Evolutionary conservation across 192 early-diverging fungal species (phyloP).

Genomic region (Umbelopsis sp.): DNA sequence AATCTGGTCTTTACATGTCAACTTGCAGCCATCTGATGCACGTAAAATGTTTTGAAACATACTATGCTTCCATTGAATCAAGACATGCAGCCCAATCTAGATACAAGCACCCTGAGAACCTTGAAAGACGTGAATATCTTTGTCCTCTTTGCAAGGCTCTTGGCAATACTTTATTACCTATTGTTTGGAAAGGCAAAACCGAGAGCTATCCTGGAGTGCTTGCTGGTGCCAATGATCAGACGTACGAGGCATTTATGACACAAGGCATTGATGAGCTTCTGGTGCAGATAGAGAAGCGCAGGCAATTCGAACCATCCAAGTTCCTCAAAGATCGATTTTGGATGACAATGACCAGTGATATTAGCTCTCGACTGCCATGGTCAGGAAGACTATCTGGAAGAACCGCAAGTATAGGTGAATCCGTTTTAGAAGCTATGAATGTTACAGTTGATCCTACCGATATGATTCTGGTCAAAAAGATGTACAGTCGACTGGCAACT

Average conservation of each 20-base stretch:
- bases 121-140: conserved; percentile 79
- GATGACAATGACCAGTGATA: background rate
- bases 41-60: conserved; percentile 84
- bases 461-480: conserved; percentile 37
- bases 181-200: conserved; percentile 65
- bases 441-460: background rate
- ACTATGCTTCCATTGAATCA: conserved; percentile 69
- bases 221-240: conserved; percentile 20
- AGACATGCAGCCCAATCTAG: conserved; percentile 68
- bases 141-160: conserved; percentile 96
- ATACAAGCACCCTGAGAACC: conserved; percentile 83
- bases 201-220: conserved; percentile 62
- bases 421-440: conserved; percentile 4
- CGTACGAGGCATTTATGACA: conserved; percentile 35
- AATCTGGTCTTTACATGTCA: conserved; percentile 74
- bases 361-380: background rate
- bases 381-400: conserved; percentile 5
- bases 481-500: conserved; percentile 66
- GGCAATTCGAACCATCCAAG: conserved; percentile 8
- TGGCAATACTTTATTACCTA: conserved; percentile 87
- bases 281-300: background rate
- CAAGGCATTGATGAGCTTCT: conserved; percentile 13
- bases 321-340: conserved; percentile 14
- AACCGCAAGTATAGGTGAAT: background rate
- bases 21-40: conserved; percentile 98